Conservation (phyloP, 495 filamentous ascomycete species). For the Penicillium paradoxum region DNA sequence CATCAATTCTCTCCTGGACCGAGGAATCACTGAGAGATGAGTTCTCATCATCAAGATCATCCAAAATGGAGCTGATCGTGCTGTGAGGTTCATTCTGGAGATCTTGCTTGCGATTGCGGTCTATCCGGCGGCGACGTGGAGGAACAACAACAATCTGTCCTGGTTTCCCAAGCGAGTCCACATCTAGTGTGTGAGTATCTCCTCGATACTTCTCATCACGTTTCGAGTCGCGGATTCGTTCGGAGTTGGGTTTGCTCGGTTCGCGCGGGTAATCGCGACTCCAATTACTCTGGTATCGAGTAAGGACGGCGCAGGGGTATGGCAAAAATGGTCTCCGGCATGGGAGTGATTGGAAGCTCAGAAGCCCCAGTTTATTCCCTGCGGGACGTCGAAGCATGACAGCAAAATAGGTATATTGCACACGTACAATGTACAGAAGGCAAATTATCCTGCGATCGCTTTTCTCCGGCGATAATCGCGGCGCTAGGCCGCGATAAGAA, state of each 20-base stretch:
- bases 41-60: slow-evolving; percentile 25
- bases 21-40: background rate
- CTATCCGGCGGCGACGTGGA: slow-evolving; percentile 8
- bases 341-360: slow-evolving; percentile 10
- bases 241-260: background rate
- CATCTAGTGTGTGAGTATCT: slow-evolving; percentile 16
- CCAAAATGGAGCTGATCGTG: slow-evolving; percentile 25
- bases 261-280: slow-evolving; percentile 4
- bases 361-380: slow-evolving; percentile 12
- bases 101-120: slow-evolving; percentile 2
- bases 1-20: slow-evolving; percentile 24
- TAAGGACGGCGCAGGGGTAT: slow-evolving; percentile 11
- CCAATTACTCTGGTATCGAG: slow-evolving; percentile 20
- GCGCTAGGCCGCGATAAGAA: slow-evolving; percentile 11
- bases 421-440: background rate
- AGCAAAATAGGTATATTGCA: slow-evolving; percentile 2
- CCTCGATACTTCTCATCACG: background rate
- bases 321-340: slow-evolving; percentile 5
- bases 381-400: slow-evolving; percentile 26
- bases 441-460: slow-evolving; percentile 6
- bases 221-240: slow-evolving; percentile 3
- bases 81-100: slow-evolving; percentile 1
- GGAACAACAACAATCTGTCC: slow-evolving; percentile 40
- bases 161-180: slow-evolving; percentile 38
- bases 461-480: slow-evolving; percentile 11